Evolutionary conservation across 371 early-diverging fungal genomes (phyloP), one percentile per base, ranked within the genome.

Genomic region (Syncephalastrum contaminatum): DNA sequence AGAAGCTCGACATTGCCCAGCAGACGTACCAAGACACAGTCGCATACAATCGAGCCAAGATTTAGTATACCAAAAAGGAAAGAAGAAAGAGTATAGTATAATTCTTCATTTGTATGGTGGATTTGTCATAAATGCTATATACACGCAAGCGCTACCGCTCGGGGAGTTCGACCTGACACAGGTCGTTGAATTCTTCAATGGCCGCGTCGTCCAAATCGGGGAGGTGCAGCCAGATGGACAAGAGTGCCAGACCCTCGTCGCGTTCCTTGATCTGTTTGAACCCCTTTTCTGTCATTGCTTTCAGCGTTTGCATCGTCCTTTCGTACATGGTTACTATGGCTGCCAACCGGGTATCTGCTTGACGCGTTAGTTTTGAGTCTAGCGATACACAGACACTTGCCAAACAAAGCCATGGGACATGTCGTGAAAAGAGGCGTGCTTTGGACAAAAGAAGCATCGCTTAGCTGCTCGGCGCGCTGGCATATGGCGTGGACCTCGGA

Each of bases 211-310:
- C 39, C 16, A 77, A 25, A 51, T 56, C 66, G 7, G 77, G 72
- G 15, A 73, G 71, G 46, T 77, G 64, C 4, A 72, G 63, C 77
- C 77, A 77, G 3, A 68, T 56, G 0, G 77, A 77, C 5, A 77
- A 39, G 20, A 72, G 25, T 4, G 65, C 58, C 30, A 77, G 48
- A 0, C 72, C 73, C 60, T 73, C 66, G 30, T 77, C 72, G 30
- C 67, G 61, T 7, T 44, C 62, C 21, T 49, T 51, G 18, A 72
- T 60, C 8, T 44, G n/a, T 12, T 14, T 43, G 25, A 71, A 53
- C 41, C 72, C 77, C 6, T 66, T 45, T 16, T 8, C 55, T 13
- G 64, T 40, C 20, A 70, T 36, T 0, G 60, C 57, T 20, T 52
- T 41, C 46, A 73, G 66, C 1, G 71, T 58, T 15, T 46, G 36